Percentiles rank a stretch among this genome's conserved stretches.
phyloP scores from a whole-genome alignment of 371 early-diverging fungal species.

The Mortierella sp. region DNA sequence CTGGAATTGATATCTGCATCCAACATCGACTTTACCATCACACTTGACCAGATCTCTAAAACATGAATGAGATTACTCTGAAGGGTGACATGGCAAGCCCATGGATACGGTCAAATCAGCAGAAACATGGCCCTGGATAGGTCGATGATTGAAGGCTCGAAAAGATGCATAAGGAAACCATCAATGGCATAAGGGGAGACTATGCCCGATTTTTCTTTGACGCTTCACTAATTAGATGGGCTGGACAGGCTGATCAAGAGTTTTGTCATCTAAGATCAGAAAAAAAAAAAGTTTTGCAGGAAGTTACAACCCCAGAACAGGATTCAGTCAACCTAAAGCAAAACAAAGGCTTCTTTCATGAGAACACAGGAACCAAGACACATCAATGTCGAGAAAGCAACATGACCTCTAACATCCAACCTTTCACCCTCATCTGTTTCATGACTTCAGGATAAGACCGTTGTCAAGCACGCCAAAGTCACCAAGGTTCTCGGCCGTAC shows the following conservation, averaged over 20 bases:
- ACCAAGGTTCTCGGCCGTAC: slow-evolving; percentile 98
- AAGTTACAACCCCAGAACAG: no score
- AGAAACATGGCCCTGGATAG: background rate
- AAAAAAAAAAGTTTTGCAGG: background rate
- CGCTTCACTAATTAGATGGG: background rate
- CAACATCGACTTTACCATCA: background rate
- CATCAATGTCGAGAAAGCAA: background rate
- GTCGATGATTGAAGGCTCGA: background rate
- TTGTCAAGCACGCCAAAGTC: slow-evolving; percentile 95
- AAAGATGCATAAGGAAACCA: background rate
- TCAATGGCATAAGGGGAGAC: slow-evolving; percentile 25
- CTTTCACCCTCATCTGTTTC: slow-evolving; percentile 3
- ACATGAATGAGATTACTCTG: background rate
- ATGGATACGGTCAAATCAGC: background rate
- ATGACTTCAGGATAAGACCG: slow-evolving; percentile 72
- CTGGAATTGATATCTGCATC: background rate
- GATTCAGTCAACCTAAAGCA: background rate
- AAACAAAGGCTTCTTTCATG: background rate
- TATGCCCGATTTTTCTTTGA: slow-evolving; percentile 25
- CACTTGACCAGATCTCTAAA: background rate
- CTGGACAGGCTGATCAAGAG: background rate
- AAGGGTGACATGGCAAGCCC: background rate
- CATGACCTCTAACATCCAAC: background rate
- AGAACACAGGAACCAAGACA: background rate
- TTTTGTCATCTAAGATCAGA: background rate